These are phyloP conservation scores for Selaginella moellendorffii DNA, from an alignment of 75 land plant genomes.

Conservation along the genomic window DNA sequence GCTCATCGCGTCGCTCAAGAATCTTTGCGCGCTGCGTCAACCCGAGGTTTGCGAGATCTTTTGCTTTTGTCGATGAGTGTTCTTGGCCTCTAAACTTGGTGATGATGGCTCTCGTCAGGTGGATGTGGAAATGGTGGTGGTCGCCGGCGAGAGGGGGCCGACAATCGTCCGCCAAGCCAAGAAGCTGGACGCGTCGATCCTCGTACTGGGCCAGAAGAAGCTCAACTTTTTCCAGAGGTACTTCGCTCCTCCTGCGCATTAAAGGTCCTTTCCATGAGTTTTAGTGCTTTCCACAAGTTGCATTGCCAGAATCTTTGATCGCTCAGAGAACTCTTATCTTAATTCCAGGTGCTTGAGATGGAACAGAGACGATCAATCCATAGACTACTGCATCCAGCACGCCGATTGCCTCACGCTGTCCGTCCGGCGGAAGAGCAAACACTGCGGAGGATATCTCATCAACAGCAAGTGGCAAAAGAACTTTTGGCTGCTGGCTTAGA, in stretches of 20 bases:
- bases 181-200: not conserved
- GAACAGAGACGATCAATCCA: not conserved
- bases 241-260: too few species aligned
- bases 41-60: not conserved
- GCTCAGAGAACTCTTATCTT: not conserved
- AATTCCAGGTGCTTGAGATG: not conserved
- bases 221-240: not conserved
- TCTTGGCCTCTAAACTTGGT: too few species aligned
- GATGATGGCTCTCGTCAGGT: too few species aligned
- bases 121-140: not conserved
- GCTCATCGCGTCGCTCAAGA: not conserved
- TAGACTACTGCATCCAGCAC: not conserved
- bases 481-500: not conserved
- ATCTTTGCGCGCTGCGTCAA: not conserved
- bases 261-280: too few species aligned
- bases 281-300: too few species aligned
- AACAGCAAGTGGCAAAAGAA: not conserved
- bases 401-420: not conserved
- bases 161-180: not conserved
- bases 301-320: too few species aligned
- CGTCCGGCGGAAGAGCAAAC: not conserved
- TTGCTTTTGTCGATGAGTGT: too few species aligned
- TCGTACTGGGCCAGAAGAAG: not conserved
- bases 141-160: not conserved
- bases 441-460: not conserved